Percentiles rank a stretch among this genome's conserved stretches.
Conservation (phyloP, 2,329 filamentous ascomycete species). For the Pestalotiopsis sp. region DNA sequence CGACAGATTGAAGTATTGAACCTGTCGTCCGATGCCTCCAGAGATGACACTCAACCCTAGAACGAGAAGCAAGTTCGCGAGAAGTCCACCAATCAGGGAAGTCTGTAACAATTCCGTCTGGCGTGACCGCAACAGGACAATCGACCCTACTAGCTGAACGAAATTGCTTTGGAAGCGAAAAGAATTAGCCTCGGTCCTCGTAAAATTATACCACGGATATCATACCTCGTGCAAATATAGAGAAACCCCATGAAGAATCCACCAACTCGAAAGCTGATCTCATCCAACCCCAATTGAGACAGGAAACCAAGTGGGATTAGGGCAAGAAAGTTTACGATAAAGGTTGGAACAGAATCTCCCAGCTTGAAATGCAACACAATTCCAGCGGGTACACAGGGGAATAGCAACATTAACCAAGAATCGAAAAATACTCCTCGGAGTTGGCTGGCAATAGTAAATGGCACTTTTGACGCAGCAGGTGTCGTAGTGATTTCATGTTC, state of each 20-base stretch:
- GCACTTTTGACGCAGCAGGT: not conserved
- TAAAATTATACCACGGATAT: not conserved
- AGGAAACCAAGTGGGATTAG: not conserved
- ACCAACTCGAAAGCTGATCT: not conserved
- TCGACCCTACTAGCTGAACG: not conserved
- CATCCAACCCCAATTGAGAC: not conserved
- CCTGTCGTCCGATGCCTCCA: not conserved
- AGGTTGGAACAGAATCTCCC: not conserved
- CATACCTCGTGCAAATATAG: not conserved
- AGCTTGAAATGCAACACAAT: not conserved
- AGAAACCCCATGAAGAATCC: not conserved
- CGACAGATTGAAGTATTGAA: not conserved
- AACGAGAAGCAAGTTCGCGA: conserved; percentile 1
- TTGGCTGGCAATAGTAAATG: not conserved
- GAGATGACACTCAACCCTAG: not conserved
- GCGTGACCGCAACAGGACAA: not conserved
- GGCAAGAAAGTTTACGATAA: not conserved
- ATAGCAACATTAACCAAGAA: not conserved
- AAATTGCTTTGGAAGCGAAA: not conserved
- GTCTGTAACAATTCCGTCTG: not conserved
- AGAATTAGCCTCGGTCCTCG: not conserved
- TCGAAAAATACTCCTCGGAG: not conserved
- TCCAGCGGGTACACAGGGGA: not conserved
- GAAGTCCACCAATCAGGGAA: not conserved
- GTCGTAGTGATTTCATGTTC: not conserved